Conservation (phyloP, 805 yeast genomes). For the Candida qinlingensis region DNA sequence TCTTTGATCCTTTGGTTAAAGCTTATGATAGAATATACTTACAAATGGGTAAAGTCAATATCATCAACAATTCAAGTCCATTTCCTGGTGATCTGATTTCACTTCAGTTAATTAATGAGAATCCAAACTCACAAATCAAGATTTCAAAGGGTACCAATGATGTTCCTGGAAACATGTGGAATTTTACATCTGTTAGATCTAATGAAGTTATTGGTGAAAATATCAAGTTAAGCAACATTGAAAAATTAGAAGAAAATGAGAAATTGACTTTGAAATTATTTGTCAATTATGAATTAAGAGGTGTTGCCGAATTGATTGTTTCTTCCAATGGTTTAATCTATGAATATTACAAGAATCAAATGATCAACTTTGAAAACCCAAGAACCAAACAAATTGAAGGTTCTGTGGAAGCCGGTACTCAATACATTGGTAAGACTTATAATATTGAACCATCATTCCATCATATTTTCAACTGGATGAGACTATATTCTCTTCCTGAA, state of each 20-base stretch:
- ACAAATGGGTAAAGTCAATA: slow-evolving; percentile 45
- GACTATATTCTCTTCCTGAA: slow-evolving; percentile 29
- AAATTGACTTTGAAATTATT: slow-evolving; percentile 49
- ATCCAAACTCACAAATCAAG: slow-evolving; percentile 44
- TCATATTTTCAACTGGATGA: slow-evolving; percentile 48
- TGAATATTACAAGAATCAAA: slow-evolving; percentile 43
- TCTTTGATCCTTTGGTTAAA: slow-evolving; percentile 57
- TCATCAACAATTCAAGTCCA: slow-evolving; percentile 24
- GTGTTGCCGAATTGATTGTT: slow-evolving; percentile 49
- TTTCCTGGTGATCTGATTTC: slow-evolving; percentile 26
- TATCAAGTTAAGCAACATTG: slow-evolving; percentile 57
- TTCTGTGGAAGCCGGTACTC: slow-evolving; percentile 48
- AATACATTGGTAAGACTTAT: slow-evolving; percentile 63
- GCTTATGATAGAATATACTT: slow-evolving; percentile 58
- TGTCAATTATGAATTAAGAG: slow-evolving; percentile 58
- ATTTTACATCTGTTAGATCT: slow-evolving; percentile 65
- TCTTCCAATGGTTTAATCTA: slow-evolving; percentile 42
- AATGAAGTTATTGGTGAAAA: slow-evolving; percentile 71
- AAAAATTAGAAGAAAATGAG: slow-evolving; percentile 45
- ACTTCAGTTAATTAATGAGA: slow-evolving; percentile 48
- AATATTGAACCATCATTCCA: slow-evolving; percentile 54
- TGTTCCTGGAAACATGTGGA: slow-evolving; percentile 48
- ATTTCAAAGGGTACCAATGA: slow-evolving; percentile 72
- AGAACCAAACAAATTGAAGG: slow-evolving; percentile 37
- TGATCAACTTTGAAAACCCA: slow-evolving; percentile 36